Evolutionary conservation across 2,329 filamentous ascomycete species (phyloP).

Genomic region (Fusarium torulosum): DNA sequence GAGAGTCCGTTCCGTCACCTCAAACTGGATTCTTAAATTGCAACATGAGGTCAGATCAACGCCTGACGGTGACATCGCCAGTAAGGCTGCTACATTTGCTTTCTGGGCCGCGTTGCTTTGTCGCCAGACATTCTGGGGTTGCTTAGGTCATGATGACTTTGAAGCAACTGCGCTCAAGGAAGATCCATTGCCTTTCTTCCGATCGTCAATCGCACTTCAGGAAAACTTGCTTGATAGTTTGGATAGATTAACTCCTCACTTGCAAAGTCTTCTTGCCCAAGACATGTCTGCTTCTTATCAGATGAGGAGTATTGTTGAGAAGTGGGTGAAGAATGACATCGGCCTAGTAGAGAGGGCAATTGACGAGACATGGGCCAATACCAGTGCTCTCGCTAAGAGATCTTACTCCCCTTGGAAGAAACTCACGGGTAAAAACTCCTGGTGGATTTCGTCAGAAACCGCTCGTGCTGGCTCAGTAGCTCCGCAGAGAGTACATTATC

Average conservation of each 20-base stretch:
- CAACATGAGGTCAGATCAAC: conserved; percentile 59
- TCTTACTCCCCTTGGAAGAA: conserved; percentile 19
- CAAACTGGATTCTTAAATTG: conserved; percentile 64
- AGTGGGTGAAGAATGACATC: conserved; percentile 36
- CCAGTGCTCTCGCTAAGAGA: background rate
- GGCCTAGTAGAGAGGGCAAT: conserved; percentile 41
- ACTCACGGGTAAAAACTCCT: background rate
- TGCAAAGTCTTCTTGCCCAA: conserved; percentile 32
- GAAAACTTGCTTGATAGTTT: conserved; percentile 45
- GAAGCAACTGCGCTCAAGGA: fast-evolving
- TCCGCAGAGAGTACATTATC: conserved; percentile 50
- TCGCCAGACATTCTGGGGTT: conserved; percentile 52
- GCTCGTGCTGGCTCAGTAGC: background rate
- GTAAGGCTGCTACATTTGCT: conserved; percentile 54
- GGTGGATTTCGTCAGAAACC: conserved; percentile 23
- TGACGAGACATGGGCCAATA: conserved; percentile 32
- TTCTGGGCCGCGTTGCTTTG: conserved; percentile 70
- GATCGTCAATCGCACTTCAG: conserved; percentile 46
- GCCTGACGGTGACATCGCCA: conserved; percentile 53
- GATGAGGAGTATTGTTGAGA: conserved; percentile 7
- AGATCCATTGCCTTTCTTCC: conserved; percentile 39
- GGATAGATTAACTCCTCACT: conserved; percentile 4
- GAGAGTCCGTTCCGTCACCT: conserved; percentile 57
- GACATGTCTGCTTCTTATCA: conserved; percentile 37
- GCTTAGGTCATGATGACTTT: background rate